These are phyloP conservation scores for Solanum hybrid DNA, from an alignment of 305 asterid species.

Conservation along the genomic window DNA sequence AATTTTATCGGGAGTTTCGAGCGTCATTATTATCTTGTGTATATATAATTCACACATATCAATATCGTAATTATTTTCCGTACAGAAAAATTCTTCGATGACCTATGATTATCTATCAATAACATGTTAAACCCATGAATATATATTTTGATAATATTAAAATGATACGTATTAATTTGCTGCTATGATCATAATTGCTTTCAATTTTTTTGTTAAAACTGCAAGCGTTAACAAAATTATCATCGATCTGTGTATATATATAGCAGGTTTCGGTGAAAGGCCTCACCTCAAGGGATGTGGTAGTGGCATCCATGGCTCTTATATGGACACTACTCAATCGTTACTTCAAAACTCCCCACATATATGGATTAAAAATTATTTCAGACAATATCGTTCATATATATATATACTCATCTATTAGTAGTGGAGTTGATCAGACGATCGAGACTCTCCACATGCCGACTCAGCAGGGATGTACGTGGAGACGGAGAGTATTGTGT, in stretches of 20 bases:
- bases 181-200: not conserved
- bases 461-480: too few relatives aligned
- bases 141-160: not conserved
- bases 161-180: not conserved
- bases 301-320: not conserved
- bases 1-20: not conserved
- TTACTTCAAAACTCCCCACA: not conserved
- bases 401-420: too few relatives aligned
- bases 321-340: too few relatives aligned
- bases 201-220: not conserved
- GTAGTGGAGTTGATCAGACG: not conserved
- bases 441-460: not conserved
- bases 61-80: not conserved
- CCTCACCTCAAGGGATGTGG: too few relatives aligned
- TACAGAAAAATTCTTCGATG: not conserved
- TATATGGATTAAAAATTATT: too few relatives aligned
- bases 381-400: too few relatives aligned
- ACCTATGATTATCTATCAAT: not conserved
- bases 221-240: not conserved
- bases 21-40: not conserved
- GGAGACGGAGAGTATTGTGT: too few relatives aligned
- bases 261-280: not conserved
- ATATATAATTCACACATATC: not conserved
- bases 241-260: not conserved
- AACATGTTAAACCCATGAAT: not conserved